Percentiles rank a stretch among this genome's conserved stretches.
phyloP scores from a whole-genome alignment of 768 basidiomycete species.

The Mycena sanguinolenta region DNA sequence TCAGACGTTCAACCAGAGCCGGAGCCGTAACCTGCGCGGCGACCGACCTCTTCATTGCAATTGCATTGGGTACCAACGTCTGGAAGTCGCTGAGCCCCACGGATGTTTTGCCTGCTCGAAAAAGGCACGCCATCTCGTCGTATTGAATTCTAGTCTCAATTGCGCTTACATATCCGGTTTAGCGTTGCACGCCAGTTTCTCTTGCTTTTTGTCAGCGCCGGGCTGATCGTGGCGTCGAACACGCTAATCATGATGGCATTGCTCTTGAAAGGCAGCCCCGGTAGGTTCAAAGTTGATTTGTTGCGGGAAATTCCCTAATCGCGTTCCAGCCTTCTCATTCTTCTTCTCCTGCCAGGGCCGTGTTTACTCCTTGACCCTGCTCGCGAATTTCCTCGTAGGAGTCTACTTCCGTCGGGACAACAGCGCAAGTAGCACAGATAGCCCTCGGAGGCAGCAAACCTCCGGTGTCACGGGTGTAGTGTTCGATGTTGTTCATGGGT shows the following conservation, averaged over 20 bases:
- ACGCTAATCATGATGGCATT: conserved; percentile 11
- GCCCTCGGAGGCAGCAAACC: neutral
- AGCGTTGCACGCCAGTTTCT: conserved; percentile 10
- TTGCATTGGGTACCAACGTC: neutral
- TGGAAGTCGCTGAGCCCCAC: conserved; percentile 14
- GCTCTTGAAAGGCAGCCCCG: neutral
- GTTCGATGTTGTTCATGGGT: conserved; percentile 13
- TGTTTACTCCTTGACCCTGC: conserved; percentile 13
- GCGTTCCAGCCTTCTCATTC: neutral
- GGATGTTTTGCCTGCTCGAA: conserved; percentile 3
- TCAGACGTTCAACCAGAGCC: neutral
- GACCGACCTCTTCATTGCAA: conserved; percentile 10
- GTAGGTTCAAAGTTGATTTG: neutral
- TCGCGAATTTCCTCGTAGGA: conserved; percentile 23
- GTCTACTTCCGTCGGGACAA: conserved; percentile 13
- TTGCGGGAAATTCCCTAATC: neutral
- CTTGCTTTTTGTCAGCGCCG: conserved; percentile 14
- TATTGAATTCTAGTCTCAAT: neutral
- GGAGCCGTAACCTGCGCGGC: conserved; percentile 12
- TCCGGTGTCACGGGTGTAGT: neutral
- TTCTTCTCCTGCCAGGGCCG: conserved; percentile 23
- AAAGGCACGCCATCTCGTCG: neutral
- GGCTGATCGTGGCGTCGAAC: conserved; percentile 19
- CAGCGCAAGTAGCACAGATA: neutral
- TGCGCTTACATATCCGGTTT: neutral